Conservation (phyloP, 2,329 filamentous ascomycete genomes). For the Colletotrichum melonis region DNA sequence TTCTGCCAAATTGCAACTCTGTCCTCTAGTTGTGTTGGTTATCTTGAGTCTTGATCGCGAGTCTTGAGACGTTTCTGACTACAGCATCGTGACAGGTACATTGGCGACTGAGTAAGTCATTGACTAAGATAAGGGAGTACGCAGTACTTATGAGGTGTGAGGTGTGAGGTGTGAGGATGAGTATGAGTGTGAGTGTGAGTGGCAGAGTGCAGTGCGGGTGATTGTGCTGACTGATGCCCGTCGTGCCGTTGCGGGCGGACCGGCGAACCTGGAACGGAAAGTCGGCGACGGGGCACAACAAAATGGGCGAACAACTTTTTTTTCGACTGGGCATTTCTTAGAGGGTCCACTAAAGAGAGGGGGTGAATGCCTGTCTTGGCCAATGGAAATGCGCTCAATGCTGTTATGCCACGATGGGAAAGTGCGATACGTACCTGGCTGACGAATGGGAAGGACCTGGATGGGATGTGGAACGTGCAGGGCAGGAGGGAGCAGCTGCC, state of each 20-base stretch:
- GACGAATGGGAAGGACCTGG: conserved; percentile 6
- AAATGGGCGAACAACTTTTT: conserved; percentile 13
- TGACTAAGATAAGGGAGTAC: neutral
- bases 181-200: too few relatives aligned
- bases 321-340: conserved; percentile 12
- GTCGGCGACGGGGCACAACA: neutral
- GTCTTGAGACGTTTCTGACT: neutral
- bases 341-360: neutral
- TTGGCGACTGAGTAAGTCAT: neutral
- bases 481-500: neutral
- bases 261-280: neutral
- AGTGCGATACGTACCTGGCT: conserved; percentile 10
- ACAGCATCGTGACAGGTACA: neutral
- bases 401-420: neutral
- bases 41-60: neutral
- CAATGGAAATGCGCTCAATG: conserved; percentile 26
- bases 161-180: too few relatives aligned
- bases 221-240: neutral
- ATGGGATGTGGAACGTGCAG: neutral
- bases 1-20: neutral
- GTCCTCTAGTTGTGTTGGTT: neutral
- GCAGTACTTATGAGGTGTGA: neutral
- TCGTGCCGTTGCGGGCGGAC: neutral
- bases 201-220: neutral
- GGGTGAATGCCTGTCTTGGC: neutral